A percentile compares a stretch with the other conserved stretches of the same genome.
Conservation (phyloP, 768 basidiomycete genomes). For the Agrocybe praecox region DNA sequence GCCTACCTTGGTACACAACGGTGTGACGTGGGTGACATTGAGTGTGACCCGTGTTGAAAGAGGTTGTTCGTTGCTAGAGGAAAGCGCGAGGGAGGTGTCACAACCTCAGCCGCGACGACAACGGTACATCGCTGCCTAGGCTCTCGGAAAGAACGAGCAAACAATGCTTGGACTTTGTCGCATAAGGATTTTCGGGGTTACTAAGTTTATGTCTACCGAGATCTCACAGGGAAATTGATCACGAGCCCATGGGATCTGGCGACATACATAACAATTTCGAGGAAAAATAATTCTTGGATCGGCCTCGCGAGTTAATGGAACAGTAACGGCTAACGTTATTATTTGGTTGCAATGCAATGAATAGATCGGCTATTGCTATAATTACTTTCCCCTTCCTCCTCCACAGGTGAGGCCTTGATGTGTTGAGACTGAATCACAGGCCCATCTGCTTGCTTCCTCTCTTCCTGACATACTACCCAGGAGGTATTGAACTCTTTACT, state of each 20-base stretch:
- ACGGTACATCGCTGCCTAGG: slow-evolving; percentile 14
- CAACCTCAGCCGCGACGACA: slow-evolving; percentile 17
- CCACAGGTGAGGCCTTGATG: slow-evolving; percentile 33
- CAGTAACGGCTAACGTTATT: slow-evolving; percentile 26
- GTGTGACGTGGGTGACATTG: slow-evolving; percentile 13
- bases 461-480: no score
- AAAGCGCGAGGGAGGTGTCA: slow-evolving; percentile 13
- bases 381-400: slow-evolving; percentile 23
- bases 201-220: slow-evolving; percentile 17
- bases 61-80: slow-evolving; percentile 21
- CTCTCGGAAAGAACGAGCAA: slow-evolving; percentile 6
- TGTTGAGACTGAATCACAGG: slow-evolving; percentile 43
- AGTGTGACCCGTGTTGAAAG: slow-evolving; percentile 2
- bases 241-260: slow-evolving; percentile 19
- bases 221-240: slow-evolving; percentile 23
- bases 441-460: slow-evolving; percentile 30
- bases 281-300: slow-evolving; percentile 25
- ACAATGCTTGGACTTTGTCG: slow-evolving; percentile 5
- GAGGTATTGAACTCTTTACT: no score
- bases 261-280: slow-evolving; percentile 15
- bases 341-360: slow-evolving; percentile 30
- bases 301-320: slow-evolving; percentile 29
- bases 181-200: slow-evolving; percentile 24
- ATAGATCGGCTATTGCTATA: slow-evolving; percentile 34
- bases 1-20: slow-evolving; percentile 1